These are phyloP conservation scores for Echium plantagineum DNA, from an alignment of 257 asterid genomes.

Conservation along the genomic window DNA sequence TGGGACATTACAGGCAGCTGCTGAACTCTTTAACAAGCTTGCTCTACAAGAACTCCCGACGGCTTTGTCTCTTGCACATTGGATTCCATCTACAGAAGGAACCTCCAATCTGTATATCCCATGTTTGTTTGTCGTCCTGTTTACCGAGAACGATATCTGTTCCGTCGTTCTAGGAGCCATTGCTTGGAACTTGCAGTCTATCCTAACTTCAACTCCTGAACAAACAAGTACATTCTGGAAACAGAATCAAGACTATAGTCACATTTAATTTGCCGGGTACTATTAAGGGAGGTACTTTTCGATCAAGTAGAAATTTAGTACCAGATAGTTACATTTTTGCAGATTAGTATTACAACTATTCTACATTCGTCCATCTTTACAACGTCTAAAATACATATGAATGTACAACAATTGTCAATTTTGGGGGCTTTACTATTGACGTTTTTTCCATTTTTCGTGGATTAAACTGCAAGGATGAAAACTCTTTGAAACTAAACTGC, in stretches of 20 bases:
- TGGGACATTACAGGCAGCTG: slow-evolving; percentile 42
- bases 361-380: too few relatives aligned
- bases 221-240: neutral
- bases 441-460: too few relatives aligned
- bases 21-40: slow-evolving; percentile 27
- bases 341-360: too few relatives aligned
- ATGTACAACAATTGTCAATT: too few relatives aligned
- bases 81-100: slow-evolving; percentile 74
- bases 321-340: too few relatives aligned
- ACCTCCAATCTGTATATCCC: slow-evolving; percentile 74
- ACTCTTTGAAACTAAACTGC: too few relatives aligned
- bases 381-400: too few relatives aligned
- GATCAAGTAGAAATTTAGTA: too few relatives aligned
- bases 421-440: too few relatives aligned
- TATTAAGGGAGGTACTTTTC: too few relatives aligned
- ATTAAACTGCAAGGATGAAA: too few relatives aligned
- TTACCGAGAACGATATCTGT: slow-evolving; percentile 60
- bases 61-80: slow-evolving; percentile 73
- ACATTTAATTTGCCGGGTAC: too few relatives aligned
- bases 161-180: slow-evolving; percentile 58
- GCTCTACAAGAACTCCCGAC: slow-evolving; percentile 61
- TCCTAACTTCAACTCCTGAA: slow-evolving; percentile 69
- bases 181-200: slow-evolving; percentile 86
- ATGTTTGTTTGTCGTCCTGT: slow-evolving; percentile 65
- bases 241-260: neutral